A percentile compares a stretch with the other conserved stretches of the same genome.
Evolutionary conservation across 495 filamentous ascomycete genomes (phyloP).

Genomic region (Aspergillus conjunctus): DNA sequence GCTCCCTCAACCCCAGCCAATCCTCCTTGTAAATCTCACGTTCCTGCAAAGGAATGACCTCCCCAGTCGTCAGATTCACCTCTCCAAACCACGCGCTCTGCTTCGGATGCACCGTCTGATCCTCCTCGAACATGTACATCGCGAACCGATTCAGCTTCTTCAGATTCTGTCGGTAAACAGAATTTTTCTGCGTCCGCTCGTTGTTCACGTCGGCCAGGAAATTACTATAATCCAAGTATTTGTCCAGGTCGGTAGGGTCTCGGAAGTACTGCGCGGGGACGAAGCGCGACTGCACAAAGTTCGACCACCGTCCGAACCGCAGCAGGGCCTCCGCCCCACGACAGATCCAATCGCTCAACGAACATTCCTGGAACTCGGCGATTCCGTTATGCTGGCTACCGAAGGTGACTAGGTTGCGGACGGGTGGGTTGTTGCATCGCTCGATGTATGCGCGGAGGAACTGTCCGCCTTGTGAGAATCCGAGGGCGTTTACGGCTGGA

Average conservation of each 20-base stretch:
- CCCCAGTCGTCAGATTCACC: constrained; percentile 66
- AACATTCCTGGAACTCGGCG: constrained; percentile 70
- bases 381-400: constrained; percentile 96
- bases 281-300: constrained; percentile 71
- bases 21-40: constrained; percentile 82
- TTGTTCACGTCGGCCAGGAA: constrained; percentile 99
- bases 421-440: constrained; percentile 80
- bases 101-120: constrained; percentile 85
- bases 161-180: constrained; percentile 71
- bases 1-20: constrained; percentile 82
- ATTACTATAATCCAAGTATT: constrained; percentile 81
- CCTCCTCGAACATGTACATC: constrained; percentile 88
- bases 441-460: constrained; percentile 94
- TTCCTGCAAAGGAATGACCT: constrained; percentile 68
- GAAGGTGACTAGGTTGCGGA: constrained; percentile 85
- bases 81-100: constrained; percentile 92
- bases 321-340: constrained; percentile 72
- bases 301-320: constrained; percentile 71
- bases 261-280: constrained; percentile 97
- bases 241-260: constrained; percentile 66
- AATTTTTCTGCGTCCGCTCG: constrained; percentile 75
- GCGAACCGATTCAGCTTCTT: constrained; percentile 72
- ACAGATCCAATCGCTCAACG: constrained; percentile 75
- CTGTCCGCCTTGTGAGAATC: constrained; percentile 94
- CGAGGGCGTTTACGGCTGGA: constrained; percentile 83